These are phyloP conservation scores for Mycena belliarum DNA, from an alignment of 768 basidiomycete genomes.

Conservation along the genomic window DNA sequence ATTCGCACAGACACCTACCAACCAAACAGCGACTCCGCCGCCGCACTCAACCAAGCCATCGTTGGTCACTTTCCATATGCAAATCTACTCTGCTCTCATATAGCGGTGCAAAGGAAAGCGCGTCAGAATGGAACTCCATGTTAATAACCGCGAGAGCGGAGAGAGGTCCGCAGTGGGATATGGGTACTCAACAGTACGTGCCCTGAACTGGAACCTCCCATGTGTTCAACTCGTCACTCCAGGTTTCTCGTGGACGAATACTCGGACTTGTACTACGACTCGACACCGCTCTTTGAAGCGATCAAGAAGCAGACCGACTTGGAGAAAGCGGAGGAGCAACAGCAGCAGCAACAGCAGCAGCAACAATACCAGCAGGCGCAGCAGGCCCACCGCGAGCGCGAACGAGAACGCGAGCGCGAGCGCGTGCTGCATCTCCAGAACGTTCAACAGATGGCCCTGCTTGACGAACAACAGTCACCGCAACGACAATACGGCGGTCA, in stretches of 20 bases:
- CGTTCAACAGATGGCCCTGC: conserved; percentile 27
- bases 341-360: conserved; percentile 32
- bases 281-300: conserved; percentile 57
- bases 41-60: conserved; percentile 58
- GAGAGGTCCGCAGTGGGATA: conserved; percentile 85
- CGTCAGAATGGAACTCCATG: conserved; percentile 85
- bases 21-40: conserved; percentile 55
- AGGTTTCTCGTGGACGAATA: conserved; percentile 79
- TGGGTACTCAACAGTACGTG: conserved; percentile 82
- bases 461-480: conserved; percentile 18
- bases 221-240: conserved; percentile 1
- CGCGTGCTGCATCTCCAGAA: conserved; percentile 21
- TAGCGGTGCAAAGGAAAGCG: conserved; percentile 53
- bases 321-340: conserved; percentile 40
- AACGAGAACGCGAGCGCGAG: conserved; percentile 19
- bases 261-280: conserved; percentile 74
- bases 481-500: conserved; percentile 20
- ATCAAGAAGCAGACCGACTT: conserved; percentile 49
- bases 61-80: conserved; percentile 42
- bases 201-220: background rate
- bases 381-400: conserved; percentile 24
- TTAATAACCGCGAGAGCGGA: conserved; percentile 77
- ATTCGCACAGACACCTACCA: conserved; percentile 61
- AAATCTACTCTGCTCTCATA: conserved; percentile 1
- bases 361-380: conserved; percentile 30